These are phyloP conservation scores for Leucocoprinus leucothites DNA, from an alignment of 768 basidiomycete species.

Conservation along the genomic window DNA sequence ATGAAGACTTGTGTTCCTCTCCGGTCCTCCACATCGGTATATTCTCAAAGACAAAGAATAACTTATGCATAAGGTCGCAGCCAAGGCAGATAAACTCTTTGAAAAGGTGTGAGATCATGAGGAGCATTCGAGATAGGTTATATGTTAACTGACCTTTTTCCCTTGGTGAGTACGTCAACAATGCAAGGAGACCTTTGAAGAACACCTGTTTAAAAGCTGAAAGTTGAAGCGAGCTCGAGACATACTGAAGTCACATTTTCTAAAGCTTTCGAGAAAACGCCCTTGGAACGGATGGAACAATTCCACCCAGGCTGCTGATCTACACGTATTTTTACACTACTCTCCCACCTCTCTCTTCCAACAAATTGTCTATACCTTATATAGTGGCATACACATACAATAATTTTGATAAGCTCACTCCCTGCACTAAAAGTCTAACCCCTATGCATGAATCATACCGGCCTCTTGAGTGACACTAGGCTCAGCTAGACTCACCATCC, in stretches of 20 bases:
- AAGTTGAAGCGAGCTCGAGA: neutral
- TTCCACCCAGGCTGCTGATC: conserved; percentile 2
- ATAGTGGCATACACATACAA: no score
- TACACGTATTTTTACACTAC: no score
- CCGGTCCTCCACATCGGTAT: conserved; percentile 20
- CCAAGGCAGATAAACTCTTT: conserved; percentile 20
- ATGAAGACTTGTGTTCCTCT: neutral
- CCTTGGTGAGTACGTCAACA: neutral
- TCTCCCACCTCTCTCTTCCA: no score
- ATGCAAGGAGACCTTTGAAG: neutral
- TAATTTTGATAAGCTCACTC: no score
- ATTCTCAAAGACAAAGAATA: conserved; percentile 31
- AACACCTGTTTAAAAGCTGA: neutral
- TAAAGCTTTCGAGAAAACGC: neutral
- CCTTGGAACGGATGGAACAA: neutral
- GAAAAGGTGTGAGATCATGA: neutral
- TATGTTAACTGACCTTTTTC: neutral
- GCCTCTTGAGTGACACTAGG: no score
- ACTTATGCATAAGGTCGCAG: conserved; percentile 29
- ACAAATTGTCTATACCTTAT: no score
- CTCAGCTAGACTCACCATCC: no score
- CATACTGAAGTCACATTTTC: conserved; percentile 2
- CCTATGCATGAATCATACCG: no score
- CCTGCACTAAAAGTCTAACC: no score
- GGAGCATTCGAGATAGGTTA: neutral